Percentiles rank a stretch among this genome's conserved stretches.
phyloP scores from a whole-genome alignment of 352 stramenopile species.

The Lagenidium sp. region DNA sequence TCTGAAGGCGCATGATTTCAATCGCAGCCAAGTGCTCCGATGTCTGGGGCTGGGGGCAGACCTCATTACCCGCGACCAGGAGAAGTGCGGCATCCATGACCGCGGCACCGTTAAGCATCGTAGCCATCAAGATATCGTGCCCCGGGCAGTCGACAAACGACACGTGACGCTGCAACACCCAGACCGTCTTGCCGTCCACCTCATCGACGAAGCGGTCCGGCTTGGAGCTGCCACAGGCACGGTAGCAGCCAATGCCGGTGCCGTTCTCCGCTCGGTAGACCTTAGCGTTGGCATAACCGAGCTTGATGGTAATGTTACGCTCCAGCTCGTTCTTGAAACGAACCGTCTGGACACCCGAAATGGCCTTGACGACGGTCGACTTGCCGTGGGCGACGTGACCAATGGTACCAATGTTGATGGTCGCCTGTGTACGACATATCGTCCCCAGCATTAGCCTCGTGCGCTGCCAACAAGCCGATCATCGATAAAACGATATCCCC shows the following conservation, averaged over 20 bases:
- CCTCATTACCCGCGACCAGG: constrained; percentile 96
- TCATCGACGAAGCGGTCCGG: constrained; percentile 82
- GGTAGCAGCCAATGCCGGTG: constrained; percentile 80
- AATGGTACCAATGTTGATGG: constrained; percentile 99
- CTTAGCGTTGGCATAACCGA: constrained; percentile 99
- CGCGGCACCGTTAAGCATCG: constrained; percentile 99
- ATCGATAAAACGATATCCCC: background rate
- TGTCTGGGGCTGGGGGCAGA: constrained; percentile 99
- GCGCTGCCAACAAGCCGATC: background rate
- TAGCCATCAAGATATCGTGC: constrained; percentile 99
- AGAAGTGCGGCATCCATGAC: constrained; percentile 99
- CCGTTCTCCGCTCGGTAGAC: constrained; percentile 93
- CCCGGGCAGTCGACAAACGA: constrained; percentile 99
- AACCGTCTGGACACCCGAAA: constrained; percentile 98
- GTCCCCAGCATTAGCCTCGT: no score
- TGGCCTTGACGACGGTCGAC: constrained; percentile 99
- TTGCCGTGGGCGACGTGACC: constrained; percentile 99
- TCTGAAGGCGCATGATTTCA: constrained; percentile 99
- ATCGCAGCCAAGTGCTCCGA: constrained; percentile 99
- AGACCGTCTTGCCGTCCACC: constrained; percentile 84
- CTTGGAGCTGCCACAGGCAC: constrained; percentile 84
- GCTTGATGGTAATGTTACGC: constrained; percentile 99
- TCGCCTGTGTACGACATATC: no score
- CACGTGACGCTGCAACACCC: constrained; percentile 94
- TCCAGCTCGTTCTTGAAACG: constrained; percentile 99